A percentile compares a stretch with the other conserved stretches of the same genome.
These are phyloP conservation scores for Alternaria postmessia DNA, from an alignment of 2,329 filamentous ascomycete species.

Conservation along the genomic window DNA sequence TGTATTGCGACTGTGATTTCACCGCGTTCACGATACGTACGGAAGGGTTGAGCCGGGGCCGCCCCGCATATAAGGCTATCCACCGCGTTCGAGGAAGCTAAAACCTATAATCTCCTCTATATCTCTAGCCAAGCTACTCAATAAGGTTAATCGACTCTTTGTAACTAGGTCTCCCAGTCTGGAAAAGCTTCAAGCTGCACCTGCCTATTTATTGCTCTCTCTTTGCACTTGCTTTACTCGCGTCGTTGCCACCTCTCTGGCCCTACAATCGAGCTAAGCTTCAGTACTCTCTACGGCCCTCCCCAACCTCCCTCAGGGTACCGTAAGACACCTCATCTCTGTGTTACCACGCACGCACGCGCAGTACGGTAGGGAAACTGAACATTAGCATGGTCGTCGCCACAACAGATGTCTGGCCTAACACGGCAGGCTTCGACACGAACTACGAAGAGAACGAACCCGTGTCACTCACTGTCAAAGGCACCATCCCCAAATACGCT, in stretches of 20 bases:
- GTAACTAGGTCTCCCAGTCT: neutral
- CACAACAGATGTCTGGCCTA: conserved; percentile 40
- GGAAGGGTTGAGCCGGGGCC: neutral
- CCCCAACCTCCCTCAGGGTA: neutral
- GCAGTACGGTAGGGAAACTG: neutral
- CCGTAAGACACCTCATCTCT: neutral
- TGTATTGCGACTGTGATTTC: neutral
- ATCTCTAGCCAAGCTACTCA: neutral
- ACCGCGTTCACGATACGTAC: neutral
- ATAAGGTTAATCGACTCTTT: neutral
- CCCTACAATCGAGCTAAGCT: neutral
- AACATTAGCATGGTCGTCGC: conserved; percentile 8
- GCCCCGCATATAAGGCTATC: neutral
- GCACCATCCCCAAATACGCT: conserved; percentile 74
- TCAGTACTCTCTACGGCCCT: neutral
- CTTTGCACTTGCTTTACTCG: neutral
- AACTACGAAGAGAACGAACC: conserved; percentile 72
- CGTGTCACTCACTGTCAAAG: conserved; percentile 68
- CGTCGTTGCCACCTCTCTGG: neutral
- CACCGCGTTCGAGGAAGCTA: neutral
- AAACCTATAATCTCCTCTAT: neutral
- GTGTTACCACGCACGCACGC: neutral
- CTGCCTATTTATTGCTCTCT: neutral
- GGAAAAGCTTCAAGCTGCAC: neutral
- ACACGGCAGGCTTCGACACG: conserved; percentile 63